Evolutionary conservation across 1,139 yeast species (phyloP).

Genomic region (Lodderomyces oxycetoniae): DNA sequence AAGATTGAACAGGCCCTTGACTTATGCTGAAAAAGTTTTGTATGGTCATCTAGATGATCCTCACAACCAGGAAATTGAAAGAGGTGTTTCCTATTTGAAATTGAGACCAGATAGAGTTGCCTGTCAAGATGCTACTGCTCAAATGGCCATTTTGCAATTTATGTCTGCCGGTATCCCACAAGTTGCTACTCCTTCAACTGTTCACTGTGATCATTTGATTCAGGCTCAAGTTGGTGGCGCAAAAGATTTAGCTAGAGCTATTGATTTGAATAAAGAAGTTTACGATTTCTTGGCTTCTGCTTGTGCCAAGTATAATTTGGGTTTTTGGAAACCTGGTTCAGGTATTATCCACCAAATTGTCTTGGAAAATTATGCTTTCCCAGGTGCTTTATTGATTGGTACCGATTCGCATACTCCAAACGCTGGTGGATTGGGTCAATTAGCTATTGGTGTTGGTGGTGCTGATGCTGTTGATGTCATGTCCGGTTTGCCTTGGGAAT

Average conservation of each 20-base stretch:
- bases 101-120: constrained; percentile 99
- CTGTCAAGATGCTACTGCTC: constrained; percentile 99
- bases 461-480: constrained; percentile 99
- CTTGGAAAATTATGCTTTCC: constrained; percentile 95
- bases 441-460: constrained; percentile 99
- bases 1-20: constrained; percentile 88
- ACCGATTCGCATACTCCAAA: constrained; percentile 99
- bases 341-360: constrained; percentile 99
- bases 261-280: constrained; percentile 91
- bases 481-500: constrained; percentile 96
- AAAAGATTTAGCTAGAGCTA: constrained; percentile 90
- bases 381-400: constrained; percentile 96
- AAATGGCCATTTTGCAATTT: constrained; percentile 97
- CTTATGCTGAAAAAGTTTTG: constrained; percentile 94
- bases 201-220: constrained; percentile 98
- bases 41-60: constrained; percentile 97
- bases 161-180: constrained; percentile 95
- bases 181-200: constrained; percentile 95
- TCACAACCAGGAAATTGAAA: constrained; percentile 88
- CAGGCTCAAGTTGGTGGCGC: constrained; percentile 96
- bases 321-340: constrained; percentile 99
- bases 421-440: constrained; percentile 99
- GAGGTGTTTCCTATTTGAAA: constrained; percentile 95
- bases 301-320: constrained; percentile 95
- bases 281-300: constrained; percentile 92